Evolutionary conservation across 805 yeast genomes (phyloP).

Genomic region (Kluyveromyces siamensis): DNA sequence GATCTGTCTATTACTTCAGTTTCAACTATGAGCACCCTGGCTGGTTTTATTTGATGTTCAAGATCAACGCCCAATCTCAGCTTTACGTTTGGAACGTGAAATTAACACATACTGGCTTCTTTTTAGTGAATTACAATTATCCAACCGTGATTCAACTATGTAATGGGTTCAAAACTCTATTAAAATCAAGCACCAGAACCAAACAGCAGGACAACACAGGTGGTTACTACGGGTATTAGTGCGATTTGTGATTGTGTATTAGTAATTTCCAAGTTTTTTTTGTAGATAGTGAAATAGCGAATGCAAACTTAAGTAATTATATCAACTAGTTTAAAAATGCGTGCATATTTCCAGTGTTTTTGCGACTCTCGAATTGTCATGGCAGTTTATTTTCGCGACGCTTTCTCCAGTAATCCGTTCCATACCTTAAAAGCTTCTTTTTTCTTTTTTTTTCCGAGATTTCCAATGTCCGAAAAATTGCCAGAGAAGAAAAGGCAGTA

Average conservation of each 20-base stretch:
- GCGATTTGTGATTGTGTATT: not conserved
- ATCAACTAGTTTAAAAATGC: not conserved
- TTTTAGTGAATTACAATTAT: constrained; percentile 68
- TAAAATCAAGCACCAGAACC: constrained; percentile 28
- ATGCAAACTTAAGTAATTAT: not conserved
- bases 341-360: not conserved
- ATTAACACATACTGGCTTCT: constrained; percentile 82
- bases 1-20: constrained; percentile 86
- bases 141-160: constrained; percentile 85
- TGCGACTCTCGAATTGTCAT: not conserved
- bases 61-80: constrained; percentile 59
- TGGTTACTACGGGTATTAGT: constrained; percentile 9
- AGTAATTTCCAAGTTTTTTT: not conserved
- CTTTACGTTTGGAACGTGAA: constrained; percentile 84
- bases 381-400: not conserved
- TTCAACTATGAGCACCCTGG: constrained; percentile 89
- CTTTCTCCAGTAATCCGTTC: not conserved
- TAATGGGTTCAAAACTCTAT: constrained; percentile 82
- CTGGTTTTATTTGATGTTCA: constrained; percentile 82
- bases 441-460: not conserved
- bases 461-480: not conserved
- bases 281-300: not conserved
- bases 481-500: not conserved
- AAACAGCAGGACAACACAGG: constrained; percentile 5
- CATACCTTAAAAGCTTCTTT: not conserved